Evolutionary conservation across 1,139 yeast genomes (phyloP).

Genomic region (Pichia sp.): DNA sequence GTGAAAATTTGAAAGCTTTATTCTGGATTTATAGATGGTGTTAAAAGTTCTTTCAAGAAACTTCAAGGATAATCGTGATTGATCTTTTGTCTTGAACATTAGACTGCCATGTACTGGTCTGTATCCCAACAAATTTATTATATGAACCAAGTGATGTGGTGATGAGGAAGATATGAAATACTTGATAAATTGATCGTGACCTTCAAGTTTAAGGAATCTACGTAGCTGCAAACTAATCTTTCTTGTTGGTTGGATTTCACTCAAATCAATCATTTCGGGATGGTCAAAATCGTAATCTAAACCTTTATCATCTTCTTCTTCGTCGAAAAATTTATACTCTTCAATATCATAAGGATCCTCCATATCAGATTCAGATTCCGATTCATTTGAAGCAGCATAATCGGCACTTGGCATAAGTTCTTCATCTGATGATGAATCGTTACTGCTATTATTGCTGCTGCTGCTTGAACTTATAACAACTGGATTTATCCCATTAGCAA

Average conservation of each 20-base stretch:
- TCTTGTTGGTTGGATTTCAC: conserved; percentile 24
- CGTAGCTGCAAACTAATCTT: conserved; percentile 44
- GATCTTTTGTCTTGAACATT: background rate
- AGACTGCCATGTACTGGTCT: conserved; percentile 24
- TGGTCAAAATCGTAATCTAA: background rate
- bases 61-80: conserved; percentile 20
- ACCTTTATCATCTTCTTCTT: background rate
- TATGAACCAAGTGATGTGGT: conserved; percentile 40
- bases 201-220: conserved; percentile 49
- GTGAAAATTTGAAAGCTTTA: background rate
- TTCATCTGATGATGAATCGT: background rate
- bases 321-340: conserved; percentile 9
- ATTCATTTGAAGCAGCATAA: background rate
- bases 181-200: conserved; percentile 34
- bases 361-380: background rate
- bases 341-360: conserved; percentile 9
- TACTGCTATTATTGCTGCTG: background rate
- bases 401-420: background rate
- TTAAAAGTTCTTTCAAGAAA: background rate
- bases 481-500: too few species aligned
- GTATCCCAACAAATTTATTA: conserved; percentile 47
- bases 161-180: conserved; percentile 59
- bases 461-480: conserved; percentile 2
- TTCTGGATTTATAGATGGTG: background rate
- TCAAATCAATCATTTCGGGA: conserved; percentile 12